These are phyloP conservation scores for Monosporozyma aquatica DNA, from an alignment of 805 yeast species.

Conservation along the genomic window DNA sequence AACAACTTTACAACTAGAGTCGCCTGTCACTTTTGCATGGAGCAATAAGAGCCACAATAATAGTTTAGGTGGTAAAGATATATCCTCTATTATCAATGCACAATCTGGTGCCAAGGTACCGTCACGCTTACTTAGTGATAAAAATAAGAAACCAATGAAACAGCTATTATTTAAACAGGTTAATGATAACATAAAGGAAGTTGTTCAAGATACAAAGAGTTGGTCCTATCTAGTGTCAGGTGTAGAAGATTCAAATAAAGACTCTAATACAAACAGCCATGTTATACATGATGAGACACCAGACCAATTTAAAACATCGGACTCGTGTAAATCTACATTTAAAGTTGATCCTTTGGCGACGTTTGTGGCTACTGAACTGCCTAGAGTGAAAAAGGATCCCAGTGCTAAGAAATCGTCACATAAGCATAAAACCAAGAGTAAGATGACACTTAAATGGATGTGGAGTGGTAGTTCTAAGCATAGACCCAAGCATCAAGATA, in stretches of 20 bases:
- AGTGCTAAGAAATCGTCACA: conserved; percentile 5
- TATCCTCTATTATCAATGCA: neutral
- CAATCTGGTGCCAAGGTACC: neutral
- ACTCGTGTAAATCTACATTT: conserved; percentile 7
- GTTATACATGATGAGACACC: neutral
- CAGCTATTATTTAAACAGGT: conserved; percentile 12
- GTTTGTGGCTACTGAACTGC: conserved; percentile 23
- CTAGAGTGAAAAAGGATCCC: conserved; percentile 16
- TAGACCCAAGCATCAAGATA: conserved; percentile 5
- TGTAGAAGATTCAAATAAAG: neutral
- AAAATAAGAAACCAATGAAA: conserved; percentile 10
- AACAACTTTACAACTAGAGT: conserved; percentile 14
- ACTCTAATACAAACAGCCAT: neutral
- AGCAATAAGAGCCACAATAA: conserved; percentile 12
- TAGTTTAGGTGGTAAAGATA: neutral
- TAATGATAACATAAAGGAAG: neutral
- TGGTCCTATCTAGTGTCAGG: conserved; percentile 6
- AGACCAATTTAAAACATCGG: neutral
- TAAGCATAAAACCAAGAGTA: conserved; percentile 15
- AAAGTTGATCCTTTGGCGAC: conserved; percentile 26
- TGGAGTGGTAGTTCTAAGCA: conserved; percentile 13
- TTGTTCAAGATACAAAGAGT: neutral
- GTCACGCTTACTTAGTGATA: neutral
- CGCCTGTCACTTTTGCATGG: conserved; percentile 27
- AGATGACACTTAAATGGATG: conserved; percentile 22